Conservation (phyloP, 441 rosid genomes). For the Geranium incanum region DNA sequence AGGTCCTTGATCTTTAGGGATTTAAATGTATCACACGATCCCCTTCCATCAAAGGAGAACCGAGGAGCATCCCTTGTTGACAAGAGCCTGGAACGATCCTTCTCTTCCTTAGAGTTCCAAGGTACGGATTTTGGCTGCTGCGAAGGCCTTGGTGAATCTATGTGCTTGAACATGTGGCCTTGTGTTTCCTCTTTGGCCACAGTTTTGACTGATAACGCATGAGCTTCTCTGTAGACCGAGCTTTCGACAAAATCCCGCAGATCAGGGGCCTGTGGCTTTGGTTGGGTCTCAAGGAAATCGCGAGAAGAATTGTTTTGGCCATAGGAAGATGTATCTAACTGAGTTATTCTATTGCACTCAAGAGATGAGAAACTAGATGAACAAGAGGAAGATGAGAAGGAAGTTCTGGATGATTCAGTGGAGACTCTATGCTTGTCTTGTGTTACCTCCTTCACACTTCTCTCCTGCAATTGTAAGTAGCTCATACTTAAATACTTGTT, state of each 20-base stretch:
- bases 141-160: constrained; percentile 63
- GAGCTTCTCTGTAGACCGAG: constrained; percentile 55
- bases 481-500: constrained; percentile 12
- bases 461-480: constrained; percentile 50
- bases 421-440: constrained; percentile 56
- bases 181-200: constrained; percentile 29
- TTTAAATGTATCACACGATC: constrained; percentile 41
- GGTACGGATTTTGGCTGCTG: constrained; percentile 40
- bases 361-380: constrained; percentile 66
- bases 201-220: constrained; percentile 36
- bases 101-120: constrained; percentile 28
- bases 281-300: constrained; percentile 24
- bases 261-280: constrained; percentile 37
- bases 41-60: constrained; percentile 81
- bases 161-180: constrained; percentile 42
- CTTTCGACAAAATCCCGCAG: constrained; percentile 52
- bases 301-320: constrained; percentile 26
- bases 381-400: constrained; percentile 68
- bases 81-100: constrained; percentile 27
- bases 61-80: constrained; percentile 55
- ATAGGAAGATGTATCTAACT: constrained; percentile 33
- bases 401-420: constrained; percentile 62
- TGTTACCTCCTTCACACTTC: constrained; percentile 34
- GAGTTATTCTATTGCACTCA: constrained; percentile 47
- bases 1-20: constrained; percentile 64